phyloP scores from a whole-genome alignment of 305 asterid genomes.

The Rubia balearica region DNA sequence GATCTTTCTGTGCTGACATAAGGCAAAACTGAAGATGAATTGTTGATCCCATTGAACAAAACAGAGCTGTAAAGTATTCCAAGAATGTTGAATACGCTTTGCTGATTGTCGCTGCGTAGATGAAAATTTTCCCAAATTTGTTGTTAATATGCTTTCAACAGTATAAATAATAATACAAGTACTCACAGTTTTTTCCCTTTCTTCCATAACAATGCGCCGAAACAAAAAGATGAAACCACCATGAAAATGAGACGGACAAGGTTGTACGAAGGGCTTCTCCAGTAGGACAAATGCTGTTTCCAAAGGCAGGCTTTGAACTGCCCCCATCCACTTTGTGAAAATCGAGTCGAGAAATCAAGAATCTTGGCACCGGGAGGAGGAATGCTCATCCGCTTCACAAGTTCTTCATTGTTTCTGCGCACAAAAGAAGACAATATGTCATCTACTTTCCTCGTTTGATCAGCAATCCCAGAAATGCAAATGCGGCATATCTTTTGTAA shows the following conservation, averaged over 20 bases:
- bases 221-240: conserved; percentile 32
- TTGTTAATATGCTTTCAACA: not conserved
- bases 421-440: conserved; percentile 12
- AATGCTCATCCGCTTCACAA: conserved; percentile 28
- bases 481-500: not conserved
- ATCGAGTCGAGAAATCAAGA: conserved; percentile 40
- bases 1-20: conserved; percentile 43
- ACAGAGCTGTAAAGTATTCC: conserved; percentile 40
- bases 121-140: not conserved
- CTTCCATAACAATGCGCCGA: conserved; percentile 39
- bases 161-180: not conserved
- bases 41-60: conserved; percentile 46
- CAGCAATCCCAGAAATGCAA: not conserved
- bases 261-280: conserved; percentile 71
- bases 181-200: conserved; percentile 49
- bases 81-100: conserved; percentile 38
- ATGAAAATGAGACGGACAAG: conserved; percentile 33
- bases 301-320: conserved; percentile 64
- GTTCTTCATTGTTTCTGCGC: conserved; percentile 40
- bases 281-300: conserved; percentile 63
- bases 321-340: conserved; percentile 45
- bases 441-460: conserved; percentile 21
- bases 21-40: conserved; percentile 40
- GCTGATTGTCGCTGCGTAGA: conserved; percentile 37
- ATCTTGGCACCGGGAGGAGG: conserved; percentile 43